Percentiles rank a stretch among this genome's conserved stretches.
These are phyloP conservation scores for Fonsecaea monophora DNA, from an alignment of 2,329 filamentous ascomycete genomes.

Conservation along the genomic window DNA sequence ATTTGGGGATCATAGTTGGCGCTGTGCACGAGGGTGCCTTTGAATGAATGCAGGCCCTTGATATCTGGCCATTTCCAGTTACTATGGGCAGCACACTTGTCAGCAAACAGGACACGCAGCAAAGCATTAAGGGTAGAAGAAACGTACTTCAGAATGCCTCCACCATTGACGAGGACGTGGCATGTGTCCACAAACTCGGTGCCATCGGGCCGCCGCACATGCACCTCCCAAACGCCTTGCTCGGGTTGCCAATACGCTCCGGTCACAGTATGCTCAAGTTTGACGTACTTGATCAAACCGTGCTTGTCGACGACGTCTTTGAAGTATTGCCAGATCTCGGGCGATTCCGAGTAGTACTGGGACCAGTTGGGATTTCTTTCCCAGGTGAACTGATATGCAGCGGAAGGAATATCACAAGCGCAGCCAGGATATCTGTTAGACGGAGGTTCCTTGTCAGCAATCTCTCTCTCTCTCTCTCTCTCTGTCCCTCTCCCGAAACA, in stretches of 20 bases:
- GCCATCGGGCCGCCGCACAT: slow-evolving; percentile 37
- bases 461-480: not conserved
- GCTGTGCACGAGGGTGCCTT: slow-evolving; percentile 46
- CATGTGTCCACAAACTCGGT: slow-evolving; percentile 39
- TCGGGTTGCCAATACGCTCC: slow-evolving; percentile 44
- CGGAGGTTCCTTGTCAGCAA: not conserved
- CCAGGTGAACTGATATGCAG: slow-evolving; percentile 42
- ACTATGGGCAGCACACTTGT: slow-evolving; percentile 42
- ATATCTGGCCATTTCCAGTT: slow-evolving; percentile 50
- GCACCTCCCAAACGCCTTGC: slow-evolving; percentile 42
- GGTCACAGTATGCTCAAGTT: slow-evolving; percentile 41
- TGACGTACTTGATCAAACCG: slow-evolving; percentile 42
- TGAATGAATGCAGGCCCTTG: slow-evolving; percentile 46
- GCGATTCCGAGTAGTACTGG: slow-evolving; percentile 37
- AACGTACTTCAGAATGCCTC: slow-evolving; percentile 49
- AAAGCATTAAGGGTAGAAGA: not conserved
- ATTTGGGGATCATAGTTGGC: slow-evolving; percentile 44
- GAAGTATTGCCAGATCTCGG: slow-evolving; percentile 44
- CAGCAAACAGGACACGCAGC: slow-evolving; percentile 42
- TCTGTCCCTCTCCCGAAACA: not conserved
- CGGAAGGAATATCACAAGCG: slow-evolving; percentile 54
- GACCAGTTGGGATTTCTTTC: slow-evolving; percentile 36
- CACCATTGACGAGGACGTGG: slow-evolving; percentile 43
- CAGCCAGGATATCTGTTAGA: slow-evolving; percentile 47
- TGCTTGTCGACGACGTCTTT: slow-evolving; percentile 38